Evolutionary conservation across 805 yeast genomes (phyloP).

Genomic region (Starmera amethionina): DNA sequence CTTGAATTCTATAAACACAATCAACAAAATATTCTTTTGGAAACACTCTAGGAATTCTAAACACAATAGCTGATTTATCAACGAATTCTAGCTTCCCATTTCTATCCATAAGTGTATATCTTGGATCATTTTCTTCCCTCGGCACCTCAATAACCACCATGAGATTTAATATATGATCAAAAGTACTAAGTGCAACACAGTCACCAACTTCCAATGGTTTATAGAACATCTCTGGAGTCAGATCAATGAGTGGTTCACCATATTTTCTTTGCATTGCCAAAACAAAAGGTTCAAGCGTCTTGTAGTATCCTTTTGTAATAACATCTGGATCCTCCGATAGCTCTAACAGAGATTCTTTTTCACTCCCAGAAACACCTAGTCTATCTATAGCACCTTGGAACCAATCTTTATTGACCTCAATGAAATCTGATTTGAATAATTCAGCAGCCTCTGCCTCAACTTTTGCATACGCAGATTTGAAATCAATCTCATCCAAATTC

Average conservation of each 20-base stretch:
- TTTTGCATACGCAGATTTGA: too few species aligned
- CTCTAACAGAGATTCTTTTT: too few species aligned
- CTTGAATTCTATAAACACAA: slow-evolving; percentile 11
- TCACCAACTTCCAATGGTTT: slow-evolving; percentile 39
- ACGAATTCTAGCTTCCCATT: slow-evolving; percentile 48
- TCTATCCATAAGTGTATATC: slow-evolving; percentile 46
- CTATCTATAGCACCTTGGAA: too few species aligned
- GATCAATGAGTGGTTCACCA: neutral
- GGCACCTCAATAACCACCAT: slow-evolving; percentile 51
- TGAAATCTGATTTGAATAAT: too few species aligned
- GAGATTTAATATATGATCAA: slow-evolving; percentile 32
- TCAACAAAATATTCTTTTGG: slow-evolving; percentile 27
- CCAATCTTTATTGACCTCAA: too few species aligned
- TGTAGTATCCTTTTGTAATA: too few species aligned
- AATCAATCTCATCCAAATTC: too few species aligned
- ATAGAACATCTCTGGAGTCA: slow-evolving; percentile 7
- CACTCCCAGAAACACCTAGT: too few species aligned
- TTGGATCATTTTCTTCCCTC: slow-evolving; percentile 32
- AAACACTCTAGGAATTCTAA: slow-evolving; percentile 46
- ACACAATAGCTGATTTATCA: slow-evolving; percentile 31
- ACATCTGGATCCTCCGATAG: neutral
- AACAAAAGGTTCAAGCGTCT: too few species aligned
- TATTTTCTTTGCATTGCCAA: neutral
- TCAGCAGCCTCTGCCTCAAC: too few species aligned
- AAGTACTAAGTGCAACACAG: slow-evolving; percentile 41